These are phyloP conservation scores for Rosa rugosa DNA, from an alignment of 306 rosid species.

Conservation along the genomic window DNA sequence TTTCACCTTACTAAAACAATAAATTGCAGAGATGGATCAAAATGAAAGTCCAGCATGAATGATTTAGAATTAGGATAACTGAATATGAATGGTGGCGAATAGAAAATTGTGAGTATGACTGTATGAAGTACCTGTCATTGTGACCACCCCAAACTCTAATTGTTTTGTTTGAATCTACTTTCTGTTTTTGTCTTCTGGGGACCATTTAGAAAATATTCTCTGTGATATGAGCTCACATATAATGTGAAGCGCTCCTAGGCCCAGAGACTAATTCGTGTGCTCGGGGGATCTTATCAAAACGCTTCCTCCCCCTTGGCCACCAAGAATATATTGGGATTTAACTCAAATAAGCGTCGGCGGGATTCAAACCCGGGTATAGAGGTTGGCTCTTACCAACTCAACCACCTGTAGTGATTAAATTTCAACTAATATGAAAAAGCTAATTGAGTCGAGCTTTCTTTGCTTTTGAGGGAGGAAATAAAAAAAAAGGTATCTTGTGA, in stretches of 20 bases:
- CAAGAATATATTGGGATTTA: too few relatives aligned
- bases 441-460: not conserved
- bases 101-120: not conserved
- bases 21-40: too few relatives aligned
- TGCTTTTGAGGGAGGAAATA: not conserved
- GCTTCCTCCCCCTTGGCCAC: too few relatives aligned
- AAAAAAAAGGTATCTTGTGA: not conserved
- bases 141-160: constrained; percentile 7
- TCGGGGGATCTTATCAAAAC: too few relatives aligned
- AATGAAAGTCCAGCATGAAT: not conserved
- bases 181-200: not conserved
- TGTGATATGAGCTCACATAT: not conserved
- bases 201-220: not conserved
- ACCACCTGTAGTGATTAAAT: too few relatives aligned
- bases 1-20: not conserved
- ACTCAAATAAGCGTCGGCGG: too few relatives aligned
- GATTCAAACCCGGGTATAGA: too few relatives aligned
- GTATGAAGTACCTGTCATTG: not conserved
- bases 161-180: not conserved
- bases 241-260: too few relatives aligned
- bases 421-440: fast-evolving
- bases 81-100: not conserved
- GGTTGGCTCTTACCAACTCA: too few relatives aligned
- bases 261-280: too few relatives aligned
- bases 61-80: too few relatives aligned